Evolutionary conservation across 805 yeast species (phyloP), one percentile per base, ranked within the genome.

Genomic region (Zygosaccharomyces kombuchaensis): DNA sequence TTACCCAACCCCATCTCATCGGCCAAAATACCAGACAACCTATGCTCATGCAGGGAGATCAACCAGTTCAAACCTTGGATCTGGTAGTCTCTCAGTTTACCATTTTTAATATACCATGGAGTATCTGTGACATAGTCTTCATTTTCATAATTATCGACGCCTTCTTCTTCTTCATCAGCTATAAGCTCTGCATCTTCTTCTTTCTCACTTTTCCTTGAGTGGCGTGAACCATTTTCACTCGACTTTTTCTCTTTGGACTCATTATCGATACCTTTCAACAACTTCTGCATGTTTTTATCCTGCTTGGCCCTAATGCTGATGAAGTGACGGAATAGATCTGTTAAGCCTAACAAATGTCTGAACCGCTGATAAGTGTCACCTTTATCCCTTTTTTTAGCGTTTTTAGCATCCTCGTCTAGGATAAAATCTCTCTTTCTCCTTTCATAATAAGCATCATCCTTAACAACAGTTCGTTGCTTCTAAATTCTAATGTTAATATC

Each of bases 1-100:
- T 91, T 91, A 46, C 99, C 99, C 34, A 91, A 74, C 2, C 99
- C 99, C 99, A 93, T 91, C 65, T 91, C 99, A 68, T 91, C 99
- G 9, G 99, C 99, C 40, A 91, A 70, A 37, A 91, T 93, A 16
- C 99, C 99, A 8, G 95, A 84, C 36, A 91, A 74, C 56, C 84
- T 78, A 65, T 91, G 88, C 55, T 90, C 96, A 63, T 89, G 87
- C 29, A 91, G 68, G 0, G 95, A 81, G 14, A 91, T 83, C 59
- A 91, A 74, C 99, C 99, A 91, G 67, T 93, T 93, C 42, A 91
- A 75, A 41, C 99, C 99, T 61, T 89, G 96, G 25, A 91, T 73
- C 69, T 91, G 99, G 63, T 93, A 91, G 60, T 88, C 96, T 56
- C 99, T 76, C 56, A 93, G 70, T 44, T 63, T 74, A 8, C 99